Evolutionary conservation across 2,329 filamentous ascomycete species (phyloP).

Genomic region (Rutstroemia sp.): DNA sequence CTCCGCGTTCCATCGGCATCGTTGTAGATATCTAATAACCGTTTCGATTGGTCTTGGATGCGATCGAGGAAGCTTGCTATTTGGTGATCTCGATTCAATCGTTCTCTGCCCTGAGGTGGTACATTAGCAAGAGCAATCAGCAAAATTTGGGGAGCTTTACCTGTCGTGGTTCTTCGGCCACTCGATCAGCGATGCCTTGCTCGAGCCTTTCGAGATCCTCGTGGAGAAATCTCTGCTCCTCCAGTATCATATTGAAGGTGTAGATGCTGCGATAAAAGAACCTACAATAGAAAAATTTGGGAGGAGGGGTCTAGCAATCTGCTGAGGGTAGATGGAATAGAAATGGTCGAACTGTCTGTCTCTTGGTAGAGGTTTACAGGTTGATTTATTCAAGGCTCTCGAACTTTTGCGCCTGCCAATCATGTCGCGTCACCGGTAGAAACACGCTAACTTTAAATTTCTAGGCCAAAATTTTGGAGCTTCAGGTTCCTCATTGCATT

Average conservation of each 20-base stretch:
- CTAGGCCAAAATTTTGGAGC: constrained; percentile 11
- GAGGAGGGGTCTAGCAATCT: too few species aligned
- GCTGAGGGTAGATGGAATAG: neutral
- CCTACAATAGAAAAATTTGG: too few species aligned
- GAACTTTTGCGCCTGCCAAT: constrained; percentile 20
- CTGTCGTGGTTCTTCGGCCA: constrained; percentile 81
- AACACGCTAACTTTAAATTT: constrained; percentile 14
- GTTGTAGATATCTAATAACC: constrained; percentile 75
- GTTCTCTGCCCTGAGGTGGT: constrained; percentile 66
- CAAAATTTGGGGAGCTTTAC: constrained; percentile 36
- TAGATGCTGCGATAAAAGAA: too few species aligned
- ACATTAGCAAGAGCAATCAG: neutral
- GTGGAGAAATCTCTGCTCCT: constrained; percentile 89
- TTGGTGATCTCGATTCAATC: constrained; percentile 86
- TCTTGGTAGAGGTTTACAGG: constrained; percentile 1
- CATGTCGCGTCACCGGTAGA: constrained; percentile 10
- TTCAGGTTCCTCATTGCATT: constrained; percentile 5
- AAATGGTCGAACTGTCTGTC: neutral
- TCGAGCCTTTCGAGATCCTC: constrained; percentile 96
- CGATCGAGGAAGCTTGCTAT: constrained; percentile 78
- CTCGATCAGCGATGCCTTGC: constrained; percentile 84
- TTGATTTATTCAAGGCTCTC: neutral
- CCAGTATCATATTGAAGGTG: constrained; percentile 59
- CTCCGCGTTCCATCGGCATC: constrained; percentile 66
- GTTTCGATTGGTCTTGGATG: constrained; percentile 78